Evolutionary conservation across 2,329 filamentous ascomycete species (phyloP).

Genomic region (Penicillium verrucosum): DNA sequence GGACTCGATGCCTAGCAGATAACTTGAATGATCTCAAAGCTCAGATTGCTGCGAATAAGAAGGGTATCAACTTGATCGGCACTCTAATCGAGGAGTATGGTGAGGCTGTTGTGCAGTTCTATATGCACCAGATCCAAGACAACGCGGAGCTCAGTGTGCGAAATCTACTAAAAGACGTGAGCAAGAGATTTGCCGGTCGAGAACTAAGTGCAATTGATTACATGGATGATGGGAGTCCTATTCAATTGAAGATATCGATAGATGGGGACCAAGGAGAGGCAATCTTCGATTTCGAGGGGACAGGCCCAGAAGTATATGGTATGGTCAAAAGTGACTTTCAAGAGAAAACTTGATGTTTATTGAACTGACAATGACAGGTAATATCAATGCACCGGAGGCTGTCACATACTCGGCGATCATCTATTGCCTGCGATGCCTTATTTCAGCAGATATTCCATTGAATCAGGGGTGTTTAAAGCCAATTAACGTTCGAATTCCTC

Average conservation of each 20-base stretch:
- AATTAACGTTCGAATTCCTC: constrained; percentile 67
- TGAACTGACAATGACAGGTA: constrained; percentile 43
- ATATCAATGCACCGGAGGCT: constrained; percentile 73
- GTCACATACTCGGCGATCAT: constrained; percentile 79
- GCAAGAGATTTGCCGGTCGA: constrained; percentile 58
- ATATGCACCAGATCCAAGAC: constrained; percentile 74
- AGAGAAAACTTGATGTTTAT: background rate
- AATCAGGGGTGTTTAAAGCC: constrained; percentile 79
- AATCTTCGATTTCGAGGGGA: constrained; percentile 72
- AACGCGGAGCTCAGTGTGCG: constrained; percentile 73
- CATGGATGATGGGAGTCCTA: constrained; percentile 82
- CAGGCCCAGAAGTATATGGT: constrained; percentile 63
- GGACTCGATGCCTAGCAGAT: constrained; percentile 70
- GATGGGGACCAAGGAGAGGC: constrained; percentile 66
- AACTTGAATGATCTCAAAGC: constrained; percentile 82
- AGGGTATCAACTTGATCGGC: constrained; percentile 71
- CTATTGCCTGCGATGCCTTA: constrained; percentile 73
- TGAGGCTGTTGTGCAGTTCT: constrained; percentile 69
- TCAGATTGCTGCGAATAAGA: constrained; percentile 77
- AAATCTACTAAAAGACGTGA: constrained; percentile 64
- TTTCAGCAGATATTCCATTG: constrained; percentile 72
- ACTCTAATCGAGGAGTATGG: constrained; percentile 69
- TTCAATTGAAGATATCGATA: constrained; percentile 69
- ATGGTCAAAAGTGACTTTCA: background rate
- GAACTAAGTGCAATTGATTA: constrained; percentile 68